Evolutionary conservation across 2,329 filamentous ascomycete species (phyloP).

Genomic region (Metarhizium album): DNA sequence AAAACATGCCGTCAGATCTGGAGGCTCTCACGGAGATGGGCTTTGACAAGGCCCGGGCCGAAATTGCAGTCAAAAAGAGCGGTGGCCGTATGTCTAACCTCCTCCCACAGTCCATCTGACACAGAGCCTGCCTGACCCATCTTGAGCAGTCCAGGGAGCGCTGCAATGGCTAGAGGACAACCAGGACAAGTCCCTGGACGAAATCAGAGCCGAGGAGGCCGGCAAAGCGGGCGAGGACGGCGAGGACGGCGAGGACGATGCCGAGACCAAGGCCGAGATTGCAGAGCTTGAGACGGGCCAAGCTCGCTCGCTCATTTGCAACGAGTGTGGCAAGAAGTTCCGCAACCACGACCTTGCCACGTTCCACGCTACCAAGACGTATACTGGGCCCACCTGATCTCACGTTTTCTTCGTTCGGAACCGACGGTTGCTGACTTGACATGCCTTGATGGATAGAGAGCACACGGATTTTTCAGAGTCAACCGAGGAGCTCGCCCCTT

Average conservation of each 20-base stretch:
- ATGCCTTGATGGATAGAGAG: constrained; percentile 45
- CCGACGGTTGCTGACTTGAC: constrained; percentile 6
- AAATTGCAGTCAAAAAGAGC: constrained; percentile 74
- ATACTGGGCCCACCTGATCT: constrained; percentile 16
- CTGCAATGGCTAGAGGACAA: constrained; percentile 93
- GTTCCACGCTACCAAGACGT: constrained; percentile 85
- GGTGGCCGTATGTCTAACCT: constrained; percentile 55
- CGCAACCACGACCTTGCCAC: constrained; percentile 70
- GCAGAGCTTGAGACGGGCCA: constrained; percentile 60
- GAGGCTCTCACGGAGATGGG: constrained; percentile 57
- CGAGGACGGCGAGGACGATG: constrained; percentile 38
- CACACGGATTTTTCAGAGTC: constrained; percentile 91
- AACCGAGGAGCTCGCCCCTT: constrained; percentile 78
- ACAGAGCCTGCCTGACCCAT: constrained; percentile 4
- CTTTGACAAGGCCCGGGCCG: constrained; percentile 73
- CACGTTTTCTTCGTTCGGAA: background rate
- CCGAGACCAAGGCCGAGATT: constrained; percentile 41
- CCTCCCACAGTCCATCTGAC: background rate
- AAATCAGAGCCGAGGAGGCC: constrained; percentile 48
- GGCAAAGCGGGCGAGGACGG: constrained; percentile 28
- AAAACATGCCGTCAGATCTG: constrained; percentile 48
- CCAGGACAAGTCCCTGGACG: constrained; percentile 75
- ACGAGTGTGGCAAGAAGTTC: constrained; percentile 90
- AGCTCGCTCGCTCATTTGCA: constrained; percentile 74
- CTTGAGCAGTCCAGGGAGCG: constrained; percentile 64